These are phyloP conservation scores for Codiaeum variegatum DNA, from an alignment of 441 rosid species.

Conservation along the genomic window DNA sequence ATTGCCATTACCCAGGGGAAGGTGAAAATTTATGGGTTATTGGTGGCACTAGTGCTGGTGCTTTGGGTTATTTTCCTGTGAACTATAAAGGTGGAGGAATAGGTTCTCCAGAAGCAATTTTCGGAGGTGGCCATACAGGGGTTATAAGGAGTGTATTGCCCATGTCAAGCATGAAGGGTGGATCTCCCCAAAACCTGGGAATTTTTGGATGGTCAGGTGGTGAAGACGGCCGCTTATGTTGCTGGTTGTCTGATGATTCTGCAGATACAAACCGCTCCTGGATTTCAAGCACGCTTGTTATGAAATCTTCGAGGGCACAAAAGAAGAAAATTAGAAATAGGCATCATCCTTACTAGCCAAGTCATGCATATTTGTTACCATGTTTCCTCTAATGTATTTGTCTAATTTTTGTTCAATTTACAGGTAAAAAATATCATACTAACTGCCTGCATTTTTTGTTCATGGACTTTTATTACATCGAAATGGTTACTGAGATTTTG, in stretches of 20 bases:
- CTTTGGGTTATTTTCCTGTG: conserved; percentile 80
- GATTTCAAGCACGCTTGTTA: conserved; percentile 59
- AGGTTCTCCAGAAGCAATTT: conserved; percentile 71
- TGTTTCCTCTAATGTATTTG: background rate
- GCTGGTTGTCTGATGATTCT: conserved; percentile 71
- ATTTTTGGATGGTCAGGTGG: conserved; percentile 93
- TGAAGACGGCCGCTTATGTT: conserved; percentile 89
- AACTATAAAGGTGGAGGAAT: conserved; percentile 42
- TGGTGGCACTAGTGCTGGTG: conserved; percentile 77
- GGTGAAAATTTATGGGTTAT: conserved; percentile 77
- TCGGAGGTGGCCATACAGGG: conserved; percentile 73
- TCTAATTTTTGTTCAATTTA: background rate
- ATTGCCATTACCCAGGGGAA: conserved; percentile 63
- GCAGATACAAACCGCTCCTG: conserved; percentile 48
- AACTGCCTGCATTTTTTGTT: background rate
- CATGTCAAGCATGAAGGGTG: conserved; percentile 39
- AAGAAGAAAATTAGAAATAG: conserved; percentile 48
- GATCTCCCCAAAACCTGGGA: conserved; percentile 36
- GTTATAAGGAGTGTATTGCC: conserved; percentile 75
- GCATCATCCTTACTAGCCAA: conserved; percentile 49
- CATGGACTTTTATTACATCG: background rate
- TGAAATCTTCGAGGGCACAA: conserved; percentile 37
- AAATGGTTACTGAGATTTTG: background rate
- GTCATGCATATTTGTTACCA: background rate
- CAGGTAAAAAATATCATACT: background rate